Conservation (phyloP, 2,329 filamentous ascomycete species). For the Plenodomus tracheiphilus region DNA sequence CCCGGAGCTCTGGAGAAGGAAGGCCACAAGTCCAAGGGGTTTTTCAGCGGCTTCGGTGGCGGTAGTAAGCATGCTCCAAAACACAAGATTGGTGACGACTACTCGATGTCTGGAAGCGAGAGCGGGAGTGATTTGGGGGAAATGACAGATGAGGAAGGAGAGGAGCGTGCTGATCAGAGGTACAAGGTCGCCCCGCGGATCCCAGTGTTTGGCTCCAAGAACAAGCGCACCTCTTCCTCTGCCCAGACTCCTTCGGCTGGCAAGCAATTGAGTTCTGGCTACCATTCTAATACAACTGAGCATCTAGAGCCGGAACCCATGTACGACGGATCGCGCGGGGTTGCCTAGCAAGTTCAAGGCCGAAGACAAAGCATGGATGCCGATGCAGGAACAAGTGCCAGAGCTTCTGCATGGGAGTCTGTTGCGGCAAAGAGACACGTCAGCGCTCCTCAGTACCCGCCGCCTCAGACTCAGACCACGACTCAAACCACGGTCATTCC, state of each 20-base stretch:
- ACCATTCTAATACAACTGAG: conserved; percentile 28
- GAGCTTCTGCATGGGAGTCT: conserved; percentile 28
- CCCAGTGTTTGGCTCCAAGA: conserved; percentile 29
- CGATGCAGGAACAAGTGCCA: conserved; percentile 12
- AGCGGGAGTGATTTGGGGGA: conserved; percentile 31
- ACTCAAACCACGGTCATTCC: conserved; percentile 22
- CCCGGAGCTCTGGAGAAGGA: conserved; percentile 19
- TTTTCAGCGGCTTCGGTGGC: conserved; percentile 34
- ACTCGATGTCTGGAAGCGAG: conserved; percentile 31
- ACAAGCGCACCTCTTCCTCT: conserved; percentile 25
- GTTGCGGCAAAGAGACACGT: conserved; percentile 27
- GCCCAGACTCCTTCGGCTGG: conserved; percentile 17
- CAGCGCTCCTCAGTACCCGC: conserved; percentile 31
- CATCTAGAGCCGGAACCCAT: conserved; percentile 10
- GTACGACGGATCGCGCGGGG: conserved; percentile 10
- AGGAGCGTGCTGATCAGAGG: conserved; percentile 34
- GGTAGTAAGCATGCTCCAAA: conserved; percentile 13
- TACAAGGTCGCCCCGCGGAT: conserved; percentile 42
- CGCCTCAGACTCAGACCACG: conserved; percentile 14
- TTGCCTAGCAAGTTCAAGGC: conserved; percentile 14
- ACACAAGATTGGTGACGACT: conserved; percentile 37
- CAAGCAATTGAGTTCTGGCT: conserved; percentile 25
- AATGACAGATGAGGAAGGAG: conserved; percentile 36
- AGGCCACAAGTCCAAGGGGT: conserved; percentile 29
- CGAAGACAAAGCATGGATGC: conserved; percentile 29